phyloP scores from a whole-genome alignment of 257 asterid species.

The Nicotiana knightiana region DNA sequence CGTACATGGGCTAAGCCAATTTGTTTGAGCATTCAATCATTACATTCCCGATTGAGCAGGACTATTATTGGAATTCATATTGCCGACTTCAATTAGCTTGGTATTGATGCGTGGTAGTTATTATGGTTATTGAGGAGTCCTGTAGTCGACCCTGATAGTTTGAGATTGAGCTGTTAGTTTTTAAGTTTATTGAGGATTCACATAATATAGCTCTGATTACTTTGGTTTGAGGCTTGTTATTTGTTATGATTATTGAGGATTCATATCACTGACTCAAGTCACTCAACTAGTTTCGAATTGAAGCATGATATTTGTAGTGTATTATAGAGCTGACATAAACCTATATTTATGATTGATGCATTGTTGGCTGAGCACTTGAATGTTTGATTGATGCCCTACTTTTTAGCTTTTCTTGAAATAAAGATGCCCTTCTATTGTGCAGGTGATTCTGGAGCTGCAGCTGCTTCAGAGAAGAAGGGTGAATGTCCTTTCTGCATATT shows the following conservation, averaged over 20 bases:
- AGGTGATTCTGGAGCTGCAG: conserved; percentile 68
- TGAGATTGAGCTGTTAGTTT: neutral
- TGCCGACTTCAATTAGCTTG: neutral
- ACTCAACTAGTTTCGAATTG: neutral
- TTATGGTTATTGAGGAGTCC: neutral
- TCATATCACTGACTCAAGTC: neutral
- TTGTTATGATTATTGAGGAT: conserved; percentile 4
- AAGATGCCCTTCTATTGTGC: neutral
- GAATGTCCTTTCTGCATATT: conserved; percentile 96
- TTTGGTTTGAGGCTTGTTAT: neutral
- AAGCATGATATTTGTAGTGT: neutral
- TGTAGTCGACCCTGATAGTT: neutral
- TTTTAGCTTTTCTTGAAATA: neutral
- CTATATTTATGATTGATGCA: neutral
- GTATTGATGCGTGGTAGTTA: neutral
- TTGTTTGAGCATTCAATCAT: neutral
- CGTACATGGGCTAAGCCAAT: neutral
- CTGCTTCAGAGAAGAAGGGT: conserved; percentile 68
- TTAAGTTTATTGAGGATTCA: neutral
- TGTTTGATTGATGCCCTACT: conserved; percentile 4
- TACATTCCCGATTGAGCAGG: neutral
- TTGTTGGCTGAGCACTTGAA: neutral
- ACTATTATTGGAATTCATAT: neutral
- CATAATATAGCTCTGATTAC: neutral
- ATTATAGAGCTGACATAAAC: neutral